These are phyloP conservation scores for Diversispora epigaea DNA, from an alignment of 192 early-diverging fungal species.

Conservation along the genomic window DNA sequence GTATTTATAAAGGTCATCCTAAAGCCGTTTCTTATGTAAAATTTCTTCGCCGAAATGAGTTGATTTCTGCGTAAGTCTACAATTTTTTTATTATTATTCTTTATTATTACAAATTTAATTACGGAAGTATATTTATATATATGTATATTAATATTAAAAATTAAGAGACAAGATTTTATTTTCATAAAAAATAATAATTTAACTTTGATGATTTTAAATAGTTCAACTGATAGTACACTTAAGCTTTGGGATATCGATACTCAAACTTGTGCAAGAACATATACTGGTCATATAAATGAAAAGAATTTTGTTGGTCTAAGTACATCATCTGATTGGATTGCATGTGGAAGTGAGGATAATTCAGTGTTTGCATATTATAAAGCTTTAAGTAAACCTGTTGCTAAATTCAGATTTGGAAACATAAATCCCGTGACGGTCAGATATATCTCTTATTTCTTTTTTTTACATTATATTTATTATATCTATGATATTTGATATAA, in stretches of 20 bases:
- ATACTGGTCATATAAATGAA: slow-evolving; percentile 85
- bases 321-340: slow-evolving; percentile 80
- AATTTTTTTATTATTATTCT: slow-evolving; percentile 15
- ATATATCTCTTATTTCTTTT: slow-evolving; percentile 32
- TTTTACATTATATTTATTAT: not conserved
- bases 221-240: slow-evolving; percentile 89
- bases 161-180: no score
- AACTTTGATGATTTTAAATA: not conserved
- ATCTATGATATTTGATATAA: no score
- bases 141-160: no score
- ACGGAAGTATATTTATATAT: not conserved
- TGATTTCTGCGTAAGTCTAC: slow-evolving; percentile 69
- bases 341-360: slow-evolving; percentile 94
- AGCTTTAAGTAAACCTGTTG: slow-evolving; percentile 69
- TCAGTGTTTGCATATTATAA: slow-evolving; percentile 83
- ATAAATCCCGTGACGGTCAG: slow-evolving; percentile 69
- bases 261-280: slow-evolving; percentile 65
- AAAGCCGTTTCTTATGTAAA: slow-evolving; percentile 96
- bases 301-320: slow-evolving; percentile 97
- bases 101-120: not conserved
- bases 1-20: slow-evolving; percentile 79
- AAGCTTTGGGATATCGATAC: slow-evolving; percentile 74
- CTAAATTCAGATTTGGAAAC: slow-evolving; percentile 76
- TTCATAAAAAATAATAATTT: not conserved
- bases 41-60: slow-evolving; percentile 72